Base-by-base conservation (phyloP, 139 green algal genomes). In the Limnomonas spitsbergensis region DNA sequence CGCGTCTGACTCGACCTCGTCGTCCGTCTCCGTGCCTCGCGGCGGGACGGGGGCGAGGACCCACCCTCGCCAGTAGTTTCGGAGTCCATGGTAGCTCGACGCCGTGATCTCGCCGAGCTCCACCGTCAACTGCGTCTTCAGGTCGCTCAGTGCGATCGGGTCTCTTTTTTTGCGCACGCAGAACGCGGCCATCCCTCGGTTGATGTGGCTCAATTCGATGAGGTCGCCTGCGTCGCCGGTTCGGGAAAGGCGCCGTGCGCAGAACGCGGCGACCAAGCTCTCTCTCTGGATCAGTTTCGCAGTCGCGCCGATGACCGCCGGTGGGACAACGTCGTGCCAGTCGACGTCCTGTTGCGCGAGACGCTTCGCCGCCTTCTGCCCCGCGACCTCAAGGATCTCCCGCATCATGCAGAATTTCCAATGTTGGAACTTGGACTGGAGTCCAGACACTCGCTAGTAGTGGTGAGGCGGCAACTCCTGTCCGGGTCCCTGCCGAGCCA, bases 361-460 rank as follows among this genome's bases (percentile, higher is more conserved):
- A 14, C 14, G 47, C 47, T 61, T 61, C 47, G 14, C 47, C 47
- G 47, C 47, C 47, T 61, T 61, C 47, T 61, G 14, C 20, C 47
- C 14, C 47, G 47, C 47, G 14, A 61, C 69, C 36, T 47, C 36
- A 9, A 75, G 14, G 36, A 75, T 75, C 29, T 32, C 26, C 6
- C 69, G 69, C 69, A 75, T 75, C 34, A 75, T 20, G 69, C 69
- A 75, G 7, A 54, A 31, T 29, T 52, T 75, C 69, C 69, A 75
- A 20, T 29, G 7, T 20, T 42, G 7, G 35, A 75, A 75, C 7
- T 75, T 75, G 9, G 4, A 4, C 14, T 20, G 4, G 9, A 75
- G 24, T 29, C 32, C 69, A 4, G 7, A 20, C 26, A 29, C 34
- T 29, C 7, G 34, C 35, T 53, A n/a, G 69, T 47, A n/a, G 35